A percentile compares a stretch with the other conserved stretches of the same genome.
Evolutionary conservation across 2,329 filamentous ascomycete genomes (phyloP).

Genomic region (Exserohilum turcica): DNA sequence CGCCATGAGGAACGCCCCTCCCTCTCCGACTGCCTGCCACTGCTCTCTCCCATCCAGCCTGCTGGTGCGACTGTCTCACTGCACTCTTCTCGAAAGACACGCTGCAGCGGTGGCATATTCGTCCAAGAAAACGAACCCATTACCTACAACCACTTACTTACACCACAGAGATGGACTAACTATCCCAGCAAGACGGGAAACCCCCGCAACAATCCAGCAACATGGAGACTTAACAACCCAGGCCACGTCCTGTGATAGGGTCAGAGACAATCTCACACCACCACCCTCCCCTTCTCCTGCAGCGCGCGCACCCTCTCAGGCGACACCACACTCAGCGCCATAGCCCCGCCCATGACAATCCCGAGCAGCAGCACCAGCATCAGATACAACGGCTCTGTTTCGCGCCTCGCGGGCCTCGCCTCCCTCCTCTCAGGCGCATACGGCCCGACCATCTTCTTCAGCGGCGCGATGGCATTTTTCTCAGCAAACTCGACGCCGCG

Average conservation of each 20-base stretch:
- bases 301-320: constrained; percentile 31
- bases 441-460: constrained; percentile 52
- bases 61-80: no score
- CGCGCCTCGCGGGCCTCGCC: not conserved
- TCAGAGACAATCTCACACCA: constrained; percentile 20
- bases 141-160: no score
- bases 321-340: constrained; percentile 29
- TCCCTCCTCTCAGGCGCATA: constrained; percentile 31
- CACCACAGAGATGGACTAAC: no score
- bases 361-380: constrained; percentile 37
- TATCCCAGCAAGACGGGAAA: no score
- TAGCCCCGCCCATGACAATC: constrained; percentile 37
- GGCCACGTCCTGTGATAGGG: no score
- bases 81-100: no score
- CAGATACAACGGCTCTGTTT: constrained; percentile 29
- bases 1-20: no score
- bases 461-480: constrained; percentile 45
- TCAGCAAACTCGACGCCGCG: constrained; percentile 46
- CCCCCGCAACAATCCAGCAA: no score
- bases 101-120: no score
- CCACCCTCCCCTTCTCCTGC: constrained; percentile 29
- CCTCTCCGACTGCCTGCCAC: no score
- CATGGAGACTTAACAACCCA: not conserved
- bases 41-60: no score
- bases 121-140: no score